Evolutionary conservation across 768 basidiomycete species (phyloP), one percentile per base, ranked within the genome.

Genomic region (Rhizopogon rudus): DNA sequence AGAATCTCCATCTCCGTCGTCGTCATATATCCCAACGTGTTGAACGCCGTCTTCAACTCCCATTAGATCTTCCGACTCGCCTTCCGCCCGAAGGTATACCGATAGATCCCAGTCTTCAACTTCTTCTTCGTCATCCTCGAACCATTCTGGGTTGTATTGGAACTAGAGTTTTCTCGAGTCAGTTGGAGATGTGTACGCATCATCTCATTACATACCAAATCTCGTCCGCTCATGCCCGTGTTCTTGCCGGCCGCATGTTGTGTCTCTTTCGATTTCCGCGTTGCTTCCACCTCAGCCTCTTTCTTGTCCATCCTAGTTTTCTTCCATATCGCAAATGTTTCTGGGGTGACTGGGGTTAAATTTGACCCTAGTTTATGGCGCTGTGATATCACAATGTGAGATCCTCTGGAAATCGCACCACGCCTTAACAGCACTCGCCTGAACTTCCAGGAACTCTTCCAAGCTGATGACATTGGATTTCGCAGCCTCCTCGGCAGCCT

Each of bases 371-470:
- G 79, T 80, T 97, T 98, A 74, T 98, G 96, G 53, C 97, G 86
- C 93, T 96, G 61, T 42, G 1, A 35, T 51, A 40, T 44, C 31
- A 50, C 40, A 58, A 43, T 41, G 39, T 37, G 51, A 61, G 22
- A 57, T 49, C 14, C 43, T 25, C 40, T 3, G 20, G 6, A 25
- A 35, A 35, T 43, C 20, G 6, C 29, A 35, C 35, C 28, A 22
- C 7, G 25, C 20, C 40, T 22, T n/a, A 17, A 22, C n/a, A 40
- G 49, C 28, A 62, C 78, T 53, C 62, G 93, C 94, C 86, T 98
- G 96, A 49, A 93, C 92, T 74, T 99, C 97, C 54, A 99, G 69
- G 77, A 99, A 99, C 61, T 98, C 97, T 68, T 98, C 97, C 40
- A 99, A 62, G 61, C 91, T 93, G 67, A 99, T 98, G 49, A 78